Evolutionary conservation across 2,329 filamentous ascomycete species (phyloP), one percentile per base, ranked within the genome.

Genomic region (Neophaeococcomyces mojaviensis): DNA sequence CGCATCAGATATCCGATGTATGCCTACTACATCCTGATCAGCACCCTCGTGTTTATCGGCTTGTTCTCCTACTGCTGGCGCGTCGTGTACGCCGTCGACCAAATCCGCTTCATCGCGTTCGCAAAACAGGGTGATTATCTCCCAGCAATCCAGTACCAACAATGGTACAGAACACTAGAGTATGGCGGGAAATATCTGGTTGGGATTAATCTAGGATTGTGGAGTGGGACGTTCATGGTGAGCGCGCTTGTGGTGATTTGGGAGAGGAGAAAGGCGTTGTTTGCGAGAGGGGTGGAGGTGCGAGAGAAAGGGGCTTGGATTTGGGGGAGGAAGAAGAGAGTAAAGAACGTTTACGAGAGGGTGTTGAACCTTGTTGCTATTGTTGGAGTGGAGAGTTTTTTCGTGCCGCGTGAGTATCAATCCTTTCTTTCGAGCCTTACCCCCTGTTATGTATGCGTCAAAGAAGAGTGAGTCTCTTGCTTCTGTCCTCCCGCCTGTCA

Each of bases 401-500:
- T 30, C 18, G 32, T 37, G 16, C 41, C 41, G 32, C 35, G 41
- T 44, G 30, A 44, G 41, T 44, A n/a, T n/a, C n/a, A n/a, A n/a
- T n/a, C n/a, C n/a, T n/a, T n/a, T n/a, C n/a, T n/a, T n/a, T n/a
- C n/a, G n/a, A n/a, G n/a, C n/a, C n/a, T n/a, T n/a, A n/a, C n/a
- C n/a, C n/a, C n/a, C n/a, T n/a, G n/a, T n/a, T n/a, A n/a, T n/a
- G n/a, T n/a, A n/a, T n/a, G n/a, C n/a, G n/a, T n/a, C n/a, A n/a
- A n/a, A n/a, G n/a, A n/a, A n/a, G n/a, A n/a, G n/a, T 22, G 32
- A 26, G 24, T 22, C 22, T n/a, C 9, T 15, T 6, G 24, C 24
- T 28, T 10, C 24, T 28, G 5, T 28, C 24, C 24, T 10, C 10
- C 10, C 24, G 24, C 24, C 24, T 10, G 10, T 28, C 10, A 5